These are phyloP conservation scores for Tylopilus subfusipes DNA, from an alignment of 768 basidiomycete genomes.

Conservation along the genomic window DNA sequence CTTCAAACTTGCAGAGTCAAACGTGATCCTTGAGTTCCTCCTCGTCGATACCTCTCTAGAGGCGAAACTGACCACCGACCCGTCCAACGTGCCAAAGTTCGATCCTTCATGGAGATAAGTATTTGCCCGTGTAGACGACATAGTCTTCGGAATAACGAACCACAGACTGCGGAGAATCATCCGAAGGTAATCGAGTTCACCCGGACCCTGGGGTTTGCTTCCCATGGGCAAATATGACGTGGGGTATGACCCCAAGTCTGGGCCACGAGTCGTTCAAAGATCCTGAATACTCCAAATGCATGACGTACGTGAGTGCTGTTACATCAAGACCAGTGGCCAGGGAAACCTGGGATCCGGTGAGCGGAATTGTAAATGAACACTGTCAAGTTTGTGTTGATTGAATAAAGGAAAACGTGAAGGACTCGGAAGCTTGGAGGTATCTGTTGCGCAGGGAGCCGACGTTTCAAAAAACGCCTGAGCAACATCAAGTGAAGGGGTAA, in stretches of 20 bases:
- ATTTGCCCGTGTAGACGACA: conserved; percentile 36
- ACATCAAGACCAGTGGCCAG: conserved; percentile 50
- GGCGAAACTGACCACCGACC: conserved; percentile 44
- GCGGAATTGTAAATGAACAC: conserved; percentile 12
- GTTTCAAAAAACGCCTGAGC: neutral
- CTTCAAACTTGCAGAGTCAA: conserved; percentile 59
- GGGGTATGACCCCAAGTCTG: conserved; percentile 44
- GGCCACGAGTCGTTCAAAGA: conserved; percentile 39
- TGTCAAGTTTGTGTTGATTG: neutral
- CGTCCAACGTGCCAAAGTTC: conserved; percentile 52
- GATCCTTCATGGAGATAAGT: conserved; percentile 58
- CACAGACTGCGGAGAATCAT: conserved; percentile 32
- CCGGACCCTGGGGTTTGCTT: conserved; percentile 50
- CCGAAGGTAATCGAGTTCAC: conserved; percentile 41
- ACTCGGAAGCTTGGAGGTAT: neutral
- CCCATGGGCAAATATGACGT: conserved; percentile 36
- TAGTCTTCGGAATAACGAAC: conserved; percentile 36
- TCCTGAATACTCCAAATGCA: conserved; percentile 45
- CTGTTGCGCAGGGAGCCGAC: neutral
- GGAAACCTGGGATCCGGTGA: conserved; percentile 47
- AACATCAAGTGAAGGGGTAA: too few species aligned
- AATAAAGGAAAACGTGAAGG: neutral
- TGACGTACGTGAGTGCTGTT: conserved; percentile 45
- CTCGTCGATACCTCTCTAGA: conserved; percentile 52
- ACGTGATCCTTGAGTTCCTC: conserved; percentile 60